Conservation (phyloP, 208 protist species). For the Lotmaria passim region DNA sequence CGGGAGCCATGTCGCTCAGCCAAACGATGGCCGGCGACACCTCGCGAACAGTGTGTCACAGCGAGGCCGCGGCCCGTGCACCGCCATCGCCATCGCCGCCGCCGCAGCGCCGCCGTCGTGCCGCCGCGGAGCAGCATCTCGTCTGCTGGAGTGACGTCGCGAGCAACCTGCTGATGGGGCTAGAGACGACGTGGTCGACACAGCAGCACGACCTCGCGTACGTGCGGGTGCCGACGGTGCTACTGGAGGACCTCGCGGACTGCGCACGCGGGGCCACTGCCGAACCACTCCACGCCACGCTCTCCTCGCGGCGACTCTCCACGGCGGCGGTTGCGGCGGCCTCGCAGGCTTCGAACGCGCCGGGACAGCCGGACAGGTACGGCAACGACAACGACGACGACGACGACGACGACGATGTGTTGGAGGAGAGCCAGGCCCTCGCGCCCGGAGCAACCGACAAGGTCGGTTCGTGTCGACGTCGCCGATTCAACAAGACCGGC, state of each 20-base stretch:
- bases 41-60: not conserved
- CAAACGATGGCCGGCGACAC: not conserved
- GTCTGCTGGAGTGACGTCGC: slow-evolving; percentile 85
- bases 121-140: slow-evolving; percentile 26
- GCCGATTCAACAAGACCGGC: slow-evolving; percentile 9
- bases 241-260: slow-evolving; percentile 48
- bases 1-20: not conserved
- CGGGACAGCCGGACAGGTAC: not conserved
- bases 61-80: not conserved
- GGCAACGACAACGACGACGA: slow-evolving; percentile 17
- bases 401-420: slow-evolving; percentile 40
- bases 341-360: not conserved
- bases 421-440: not conserved
- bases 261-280: not conserved
- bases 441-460: slow-evolving; percentile 7
- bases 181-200: slow-evolving; percentile 24
- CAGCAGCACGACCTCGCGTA: slow-evolving; percentile 36
- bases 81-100: not conserved
- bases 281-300: not conserved
- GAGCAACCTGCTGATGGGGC: slow-evolving; percentile 77
- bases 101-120: slow-evolving; percentile 19
- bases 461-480: slow-evolving; percentile 12
- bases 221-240: slow-evolving; percentile 48
- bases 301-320: not conserved
- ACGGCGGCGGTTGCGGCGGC: not conserved